Evolutionary conservation across 2,329 filamentous ascomycete species (phyloP).

Genomic region (Xenoacremonium recifei): DNA sequence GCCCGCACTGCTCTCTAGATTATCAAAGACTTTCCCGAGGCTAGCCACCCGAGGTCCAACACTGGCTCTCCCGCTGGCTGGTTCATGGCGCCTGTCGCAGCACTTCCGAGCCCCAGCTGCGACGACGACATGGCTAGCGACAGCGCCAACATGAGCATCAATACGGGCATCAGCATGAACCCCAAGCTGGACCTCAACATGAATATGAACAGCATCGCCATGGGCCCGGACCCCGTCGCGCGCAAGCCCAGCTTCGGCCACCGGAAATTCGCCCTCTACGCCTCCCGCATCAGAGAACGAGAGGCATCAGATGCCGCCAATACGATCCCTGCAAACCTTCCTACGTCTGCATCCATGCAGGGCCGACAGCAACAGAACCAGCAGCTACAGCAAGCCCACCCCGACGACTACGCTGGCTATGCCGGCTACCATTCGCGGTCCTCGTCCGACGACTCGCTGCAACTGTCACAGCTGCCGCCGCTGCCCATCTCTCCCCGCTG

Average conservation of each 20-base stretch:
- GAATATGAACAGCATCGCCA: neutral
- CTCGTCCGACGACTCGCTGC: conserved; percentile 19
- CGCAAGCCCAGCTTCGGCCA: conserved; percentile 15
- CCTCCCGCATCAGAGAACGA: conserved; percentile 18
- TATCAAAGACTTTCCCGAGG: too few relatives aligned
- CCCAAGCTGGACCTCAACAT: too few relatives aligned
- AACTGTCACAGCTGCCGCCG: conserved; percentile 30
- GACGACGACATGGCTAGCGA: too few relatives aligned
- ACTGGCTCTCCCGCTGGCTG: too few relatives aligned
- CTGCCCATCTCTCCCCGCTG: conserved; percentile 42
- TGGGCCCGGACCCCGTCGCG: conserved; percentile 1
- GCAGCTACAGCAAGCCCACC: conserved; percentile 21
- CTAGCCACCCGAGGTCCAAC: too few relatives aligned
- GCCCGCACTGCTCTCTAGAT: too few relatives aligned
- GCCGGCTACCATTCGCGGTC: conserved; percentile 18
- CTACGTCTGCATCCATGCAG: neutral
- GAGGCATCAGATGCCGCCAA: conserved; percentile 13
- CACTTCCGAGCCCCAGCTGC: too few relatives aligned
- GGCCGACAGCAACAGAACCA: conserved; percentile 14
- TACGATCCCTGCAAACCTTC: conserved; percentile 11
- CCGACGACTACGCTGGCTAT: conserved; percentile 17
- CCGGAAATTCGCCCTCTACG: conserved; percentile 19
- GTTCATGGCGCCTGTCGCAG: too few relatives aligned
- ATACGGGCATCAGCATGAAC: neutral
- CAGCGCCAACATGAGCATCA: too few relatives aligned